Conservation (phyloP, 2,329 filamentous ascomycete species). For the Torrubiella hemipterigena region DNA sequence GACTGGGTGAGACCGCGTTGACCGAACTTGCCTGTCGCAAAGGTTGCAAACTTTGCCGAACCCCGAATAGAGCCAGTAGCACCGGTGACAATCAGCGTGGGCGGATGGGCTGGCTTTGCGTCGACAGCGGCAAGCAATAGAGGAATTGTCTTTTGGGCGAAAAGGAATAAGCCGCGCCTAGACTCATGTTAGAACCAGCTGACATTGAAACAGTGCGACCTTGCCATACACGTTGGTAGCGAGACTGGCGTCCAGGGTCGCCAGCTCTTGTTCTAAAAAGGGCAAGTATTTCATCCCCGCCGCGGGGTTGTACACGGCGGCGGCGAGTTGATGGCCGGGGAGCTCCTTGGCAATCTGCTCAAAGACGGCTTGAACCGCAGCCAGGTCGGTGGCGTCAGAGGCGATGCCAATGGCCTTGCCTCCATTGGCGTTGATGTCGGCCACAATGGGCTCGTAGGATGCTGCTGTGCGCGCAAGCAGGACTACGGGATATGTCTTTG, state of each 20-base stretch:
- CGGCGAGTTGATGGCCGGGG: too few species aligned
- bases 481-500: slow-evolving; percentile 57
- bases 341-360: neutral
- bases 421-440: slow-evolving; percentile 55
- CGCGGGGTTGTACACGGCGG: neutral
- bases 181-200: neutral
- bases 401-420: slow-evolving; percentile 61
- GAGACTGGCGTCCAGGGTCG: neutral
- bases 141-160: neutral
- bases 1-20: neutral
- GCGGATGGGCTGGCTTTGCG: neutral
- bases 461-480: slow-evolving; percentile 58
- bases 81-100: neutral
- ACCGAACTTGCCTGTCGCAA: neutral
- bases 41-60: neutral
- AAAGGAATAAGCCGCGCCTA: neutral
- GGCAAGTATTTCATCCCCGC: neutral
- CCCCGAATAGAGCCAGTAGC: neutral
- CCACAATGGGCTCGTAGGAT: slow-evolving; percentile 53
- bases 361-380: slow-evolving; percentile 25
- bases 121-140: neutral
- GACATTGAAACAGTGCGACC: neutral
- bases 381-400: slow-evolving; percentile 31
- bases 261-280: neutral
- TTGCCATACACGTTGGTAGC: neutral